phyloP scores from a whole-genome alignment of 345 rosid species.

The Iberis pinnata region DNA sequence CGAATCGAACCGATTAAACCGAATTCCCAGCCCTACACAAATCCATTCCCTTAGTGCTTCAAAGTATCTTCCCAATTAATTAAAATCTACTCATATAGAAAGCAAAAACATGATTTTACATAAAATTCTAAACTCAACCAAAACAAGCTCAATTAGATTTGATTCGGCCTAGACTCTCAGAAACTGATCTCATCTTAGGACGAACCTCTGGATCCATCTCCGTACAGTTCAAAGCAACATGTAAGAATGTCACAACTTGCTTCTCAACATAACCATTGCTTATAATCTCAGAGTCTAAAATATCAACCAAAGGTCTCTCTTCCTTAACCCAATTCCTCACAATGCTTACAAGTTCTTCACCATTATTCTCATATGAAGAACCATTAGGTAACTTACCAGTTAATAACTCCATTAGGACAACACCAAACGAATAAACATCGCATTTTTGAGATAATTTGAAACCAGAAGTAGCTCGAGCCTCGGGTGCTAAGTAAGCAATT shows the following conservation, averaged over 20 bases:
- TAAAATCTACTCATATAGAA: background rate
- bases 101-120: constrained; percentile 3
- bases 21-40: too few species aligned
- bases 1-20: too few species aligned
- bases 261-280: constrained; percentile 57
- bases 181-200: constrained; percentile 78
- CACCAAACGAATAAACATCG: constrained; percentile 81
- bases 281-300: constrained; percentile 59
- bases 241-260: constrained; percentile 60
- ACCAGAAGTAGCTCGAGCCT: constrained; percentile 54
- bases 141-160: constrained; percentile 32
- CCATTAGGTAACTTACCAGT: constrained; percentile 59
- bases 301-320: constrained; percentile 58
- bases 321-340: constrained; percentile 68
- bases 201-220: constrained; percentile 85
- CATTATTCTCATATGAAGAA: constrained; percentile 51
- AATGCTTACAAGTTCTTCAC: constrained; percentile 51
- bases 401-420: constrained; percentile 74
- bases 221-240: constrained; percentile 81
- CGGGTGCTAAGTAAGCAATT: constrained; percentile 64
- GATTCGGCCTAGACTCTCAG: constrained; percentile 69
- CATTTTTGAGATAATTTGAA: constrained; percentile 74
- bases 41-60: too few species aligned
- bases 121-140: background rate
- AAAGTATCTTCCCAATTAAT: too few species aligned